Base-by-base conservation (phyloP, 1,284 basidiomycete species). In the Apiotrichum gracile region DNA sequence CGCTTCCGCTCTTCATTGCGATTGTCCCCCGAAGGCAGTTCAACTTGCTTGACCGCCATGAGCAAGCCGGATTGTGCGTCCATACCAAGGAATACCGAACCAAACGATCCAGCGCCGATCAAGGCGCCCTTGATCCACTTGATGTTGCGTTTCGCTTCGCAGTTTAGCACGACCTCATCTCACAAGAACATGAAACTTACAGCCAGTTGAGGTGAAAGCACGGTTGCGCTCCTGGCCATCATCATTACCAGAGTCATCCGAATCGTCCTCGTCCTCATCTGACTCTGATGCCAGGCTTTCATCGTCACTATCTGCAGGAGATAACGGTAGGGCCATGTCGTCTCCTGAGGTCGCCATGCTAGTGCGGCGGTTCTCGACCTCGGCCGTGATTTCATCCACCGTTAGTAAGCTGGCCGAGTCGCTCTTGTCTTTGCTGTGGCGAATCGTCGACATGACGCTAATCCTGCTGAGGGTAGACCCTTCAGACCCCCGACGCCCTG, bases 21-120 rank as follows among this genome's bases (percentile, higher is more conserved):
- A 10, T 85, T 86, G 26, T 86, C 85, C 17, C 88, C 87, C 2
- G 57, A 59, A 0, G 91, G 90, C 26, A 98, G 81, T 67, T 97
- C 91, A 45, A 99, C 96, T 80, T 98, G 94, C 78, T 98, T 98
- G 61, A 99, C 96, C 25, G 96, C 96, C 96, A 99, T 98, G 55
- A 98, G 80, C 13, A 93, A 80, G 27, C 96, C 96, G 45, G 83
- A 90, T 34, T 87, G 82, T 1, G 93, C 90, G 74, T 97, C 93
- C 92, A 98, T 97, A 33, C 93, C 96, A 16, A 99, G 84, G 75
- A 91, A 96, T 26, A 96, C 92, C 63, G 89, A 88, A 35, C 92
- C 92, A 68, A 96, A 97, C 0, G 92, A 93, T 5, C 96, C 96
- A 22, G 91, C 88, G 52, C 96, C 96, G 63, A 99, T 97, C 58